phyloP scores from a whole-genome alignment of 768 basidiomycete genomes.

The Mycena belliarum region DNA sequence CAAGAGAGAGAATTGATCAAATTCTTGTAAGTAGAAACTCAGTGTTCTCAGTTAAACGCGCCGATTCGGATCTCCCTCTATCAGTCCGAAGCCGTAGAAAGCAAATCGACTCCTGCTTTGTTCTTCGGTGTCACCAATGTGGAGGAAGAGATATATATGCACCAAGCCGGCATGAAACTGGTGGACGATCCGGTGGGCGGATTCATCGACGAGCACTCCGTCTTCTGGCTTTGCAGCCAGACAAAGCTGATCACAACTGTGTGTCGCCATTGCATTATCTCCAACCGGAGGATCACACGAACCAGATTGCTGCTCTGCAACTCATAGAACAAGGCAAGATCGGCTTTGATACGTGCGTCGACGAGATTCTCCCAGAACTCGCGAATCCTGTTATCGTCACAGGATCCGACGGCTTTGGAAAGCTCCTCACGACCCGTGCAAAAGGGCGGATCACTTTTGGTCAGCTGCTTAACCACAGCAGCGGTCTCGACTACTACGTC shows the following conservation, averaged over 20 bases:
- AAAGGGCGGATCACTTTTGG: conserved; percentile 25
- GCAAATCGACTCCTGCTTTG: not conserved
- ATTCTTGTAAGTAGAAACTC: not conserved
- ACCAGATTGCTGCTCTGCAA: conserved; percentile 35
- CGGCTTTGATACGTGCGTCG: conserved; percentile 26
- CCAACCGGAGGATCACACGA: no score
- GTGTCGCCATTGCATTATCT: no score
- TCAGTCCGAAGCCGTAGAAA: not conserved
- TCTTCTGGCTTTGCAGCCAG: conserved; percentile 10
- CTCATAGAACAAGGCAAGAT: conserved; percentile 33
- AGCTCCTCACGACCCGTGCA: conserved; percentile 21
- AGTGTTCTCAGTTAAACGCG: no score
- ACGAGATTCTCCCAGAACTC: conserved; percentile 30
- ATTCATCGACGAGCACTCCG: conserved; percentile 5
- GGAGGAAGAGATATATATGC: conserved; percentile 4
- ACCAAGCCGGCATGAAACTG: not conserved
- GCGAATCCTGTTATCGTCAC: conserved; percentile 28
- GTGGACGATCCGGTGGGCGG: not conserved
- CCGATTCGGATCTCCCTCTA: no score
- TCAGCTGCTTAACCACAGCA: conserved; percentile 34
- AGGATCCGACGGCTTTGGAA: conserved; percentile 8
- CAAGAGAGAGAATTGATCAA: not conserved
- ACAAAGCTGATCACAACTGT: conserved; percentile 12
- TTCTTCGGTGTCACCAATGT: not conserved
- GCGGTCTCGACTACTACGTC: conserved; percentile 30